phyloP scores from a whole-genome alignment of 2,329 filamentous ascomycete genomes.

The Basipetospora chlamydospora region DNA sequence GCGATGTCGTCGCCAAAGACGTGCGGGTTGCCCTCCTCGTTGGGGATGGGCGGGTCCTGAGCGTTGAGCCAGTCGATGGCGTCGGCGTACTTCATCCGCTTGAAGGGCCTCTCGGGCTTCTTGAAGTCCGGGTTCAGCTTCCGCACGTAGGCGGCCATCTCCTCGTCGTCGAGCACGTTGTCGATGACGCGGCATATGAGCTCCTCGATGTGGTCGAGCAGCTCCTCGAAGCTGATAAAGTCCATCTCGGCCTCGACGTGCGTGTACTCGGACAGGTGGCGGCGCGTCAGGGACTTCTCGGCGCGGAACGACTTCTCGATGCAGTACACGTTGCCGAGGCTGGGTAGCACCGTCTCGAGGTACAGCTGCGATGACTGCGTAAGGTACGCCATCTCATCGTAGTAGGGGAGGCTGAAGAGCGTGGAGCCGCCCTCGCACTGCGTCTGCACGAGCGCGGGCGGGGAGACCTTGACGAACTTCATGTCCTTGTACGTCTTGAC shows the following conservation, averaged over 20 bases:
- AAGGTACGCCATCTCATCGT: conserved; percentile 79
- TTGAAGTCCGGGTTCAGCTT: conserved; percentile 84
- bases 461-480: conserved; percentile 68
- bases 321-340: conserved; percentile 89
- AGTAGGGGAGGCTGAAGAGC: conserved; percentile 81
- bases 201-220: conserved; percentile 75
- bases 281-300: conserved; percentile 86
- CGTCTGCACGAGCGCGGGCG: conserved; percentile 85
- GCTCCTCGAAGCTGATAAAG: conserved; percentile 84
- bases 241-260: conserved; percentile 95
- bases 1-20: conserved; percentile 95
- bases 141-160: conserved; percentile 59
- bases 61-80: conserved; percentile 89
- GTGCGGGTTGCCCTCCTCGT: conserved; percentile 85
- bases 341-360: conserved; percentile 84
- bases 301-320: conserved; percentile 98
- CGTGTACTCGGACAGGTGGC: conserved; percentile 91
- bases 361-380: conserved; percentile 97
- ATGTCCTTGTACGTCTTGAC: conserved; percentile 63
- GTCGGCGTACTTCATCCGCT: conserved; percentile 87
- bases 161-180: conserved; percentile 56
- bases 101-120: conserved; percentile 70
- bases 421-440: conserved; percentile 88
- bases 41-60: conserved; percentile 65
- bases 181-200: conserved; percentile 79